These are phyloP conservation scores for Metarhizium sp. DNA, from an alignment of 2,329 filamentous ascomycete genomes.

Conservation along the genomic window DNA sequence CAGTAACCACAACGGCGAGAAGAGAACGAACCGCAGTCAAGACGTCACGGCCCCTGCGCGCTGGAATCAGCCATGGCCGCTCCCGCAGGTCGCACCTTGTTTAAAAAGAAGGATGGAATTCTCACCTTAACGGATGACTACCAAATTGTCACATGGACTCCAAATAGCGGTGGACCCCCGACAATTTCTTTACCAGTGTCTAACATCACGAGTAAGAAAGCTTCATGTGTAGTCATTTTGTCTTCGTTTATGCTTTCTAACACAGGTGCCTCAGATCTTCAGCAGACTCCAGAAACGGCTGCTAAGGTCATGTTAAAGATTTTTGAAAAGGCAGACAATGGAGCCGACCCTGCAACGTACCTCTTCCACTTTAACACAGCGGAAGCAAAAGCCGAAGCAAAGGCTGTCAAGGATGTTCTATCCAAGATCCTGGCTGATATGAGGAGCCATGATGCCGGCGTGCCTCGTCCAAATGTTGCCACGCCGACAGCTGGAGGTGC, in stretches of 20 bases:
- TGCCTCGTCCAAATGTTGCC: constrained; percentile 36
- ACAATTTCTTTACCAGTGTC: constrained; percentile 60
- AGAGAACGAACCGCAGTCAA: neutral
- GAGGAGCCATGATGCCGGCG: constrained; percentile 45
- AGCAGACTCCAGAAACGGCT: constrained; percentile 83
- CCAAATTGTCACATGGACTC: constrained; percentile 72
- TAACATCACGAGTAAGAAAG: constrained; percentile 65
- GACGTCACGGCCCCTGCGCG: neutral
- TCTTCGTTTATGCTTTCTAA: neutral
- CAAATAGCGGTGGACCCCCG: constrained; percentile 53
- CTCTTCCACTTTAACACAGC: constrained; percentile 84
- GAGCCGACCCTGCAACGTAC: constrained; percentile 57
- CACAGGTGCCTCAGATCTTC: constrained; percentile 54
- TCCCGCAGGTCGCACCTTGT: constrained; percentile 60
- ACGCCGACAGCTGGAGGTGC: constrained; percentile 15
- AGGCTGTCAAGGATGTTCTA: constrained; percentile 72
- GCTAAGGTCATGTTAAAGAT: constrained; percentile 93
- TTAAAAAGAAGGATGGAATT: constrained; percentile 94
- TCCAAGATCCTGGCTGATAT: constrained; percentile 65
- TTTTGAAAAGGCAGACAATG: constrained; percentile 58
- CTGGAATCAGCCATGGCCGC: constrained; percentile 36
- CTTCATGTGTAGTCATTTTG: constrained; percentile 2
- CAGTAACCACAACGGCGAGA: neutral
- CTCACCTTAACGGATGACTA: constrained; percentile 67
- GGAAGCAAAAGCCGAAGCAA: constrained; percentile 73